phyloP scores from a whole-genome alignment of 495 filamentous ascomycete species.

The Chlorociboria aeruginascens region DNA sequence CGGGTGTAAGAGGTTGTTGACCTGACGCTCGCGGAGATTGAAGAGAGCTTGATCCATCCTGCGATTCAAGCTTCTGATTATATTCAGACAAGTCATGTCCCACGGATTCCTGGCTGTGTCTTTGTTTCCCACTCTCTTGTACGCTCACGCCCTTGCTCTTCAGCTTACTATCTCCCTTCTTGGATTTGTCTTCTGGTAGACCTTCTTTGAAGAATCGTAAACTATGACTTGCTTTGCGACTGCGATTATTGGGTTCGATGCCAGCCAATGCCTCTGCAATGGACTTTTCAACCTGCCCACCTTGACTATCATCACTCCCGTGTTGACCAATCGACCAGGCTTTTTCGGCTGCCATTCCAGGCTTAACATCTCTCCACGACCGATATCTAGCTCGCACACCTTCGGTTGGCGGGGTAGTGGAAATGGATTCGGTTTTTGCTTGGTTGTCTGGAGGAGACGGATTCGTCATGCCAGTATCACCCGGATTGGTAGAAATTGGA shows the following conservation, averaged over 20 bases:
- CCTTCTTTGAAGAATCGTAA: constrained; percentile 90
- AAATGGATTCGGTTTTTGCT: neutral
- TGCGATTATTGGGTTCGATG: constrained; percentile 67
- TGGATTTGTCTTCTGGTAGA: constrained; percentile 41
- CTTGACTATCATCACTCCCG: constrained; percentile 22
- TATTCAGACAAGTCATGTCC: neutral
- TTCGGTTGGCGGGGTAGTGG: constrained; percentile 15
- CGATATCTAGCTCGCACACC: constrained; percentile 27
- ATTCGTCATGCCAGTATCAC: constrained; percentile 23
- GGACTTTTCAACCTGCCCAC: constrained; percentile 61
- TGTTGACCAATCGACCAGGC: constrained; percentile 42
- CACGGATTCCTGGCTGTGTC: neutral
- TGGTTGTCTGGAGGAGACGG: constrained; percentile 1
- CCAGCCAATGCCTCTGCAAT: constrained; percentile 73
- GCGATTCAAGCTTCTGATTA: neutral
- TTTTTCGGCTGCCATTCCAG: constrained; percentile 33
- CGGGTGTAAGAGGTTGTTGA: neutral
- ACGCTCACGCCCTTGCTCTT: constrained; percentile 4
- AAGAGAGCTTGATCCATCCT: neutral
- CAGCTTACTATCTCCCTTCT: constrained; percentile 21
- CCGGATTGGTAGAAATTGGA: constrained; percentile 17
- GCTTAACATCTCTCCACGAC: constrained; percentile 32
- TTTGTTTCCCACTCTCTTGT: neutral
- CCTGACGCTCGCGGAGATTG: neutral
- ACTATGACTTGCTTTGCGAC: constrained; percentile 88